Base-by-base conservation (phyloP, 2,329 filamentous ascomycete genomes). In the Diaporthe capsici region DNA sequence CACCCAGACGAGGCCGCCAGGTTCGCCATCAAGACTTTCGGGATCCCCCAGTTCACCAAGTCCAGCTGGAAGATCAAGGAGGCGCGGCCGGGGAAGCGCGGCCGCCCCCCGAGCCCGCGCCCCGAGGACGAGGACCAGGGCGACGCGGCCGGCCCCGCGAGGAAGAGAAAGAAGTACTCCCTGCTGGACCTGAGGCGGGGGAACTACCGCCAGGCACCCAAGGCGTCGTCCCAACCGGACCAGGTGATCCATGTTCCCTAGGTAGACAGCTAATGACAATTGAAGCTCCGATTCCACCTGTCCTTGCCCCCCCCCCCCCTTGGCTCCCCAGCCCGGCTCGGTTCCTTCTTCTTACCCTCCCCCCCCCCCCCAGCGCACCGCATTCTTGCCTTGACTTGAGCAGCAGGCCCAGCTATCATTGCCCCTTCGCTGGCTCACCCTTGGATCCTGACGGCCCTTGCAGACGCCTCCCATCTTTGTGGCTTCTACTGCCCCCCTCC, bases 41-140 rank as follows among this genome's bases (percentile, higher is more conserved):
- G 58, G 6, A 61, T 61, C 58, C 58, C 58, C 37, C 58, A 61
- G 37, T 61, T 61, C 58, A 61, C 58, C n/a, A 61, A 20, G 58
- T 37, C 37, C 3, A 44, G 15, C 58, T 61, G 58, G 58, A 8
- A 61, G n/a, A 17, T 28, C 12, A 44, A 3, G 25, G 53, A 13
- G n/a, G 28, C 25, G 28, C 25, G 28, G 34, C 34, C 34, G 34
- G 34, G 34, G 34, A 60, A 17, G 57, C 34, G 34, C 34, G 20
- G 31, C 20, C 57, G 17, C 31, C 31, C 31, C 22, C n/a, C 51
- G 4, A 55, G 25, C 4, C 34, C 10, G 20, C 10, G 51, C 31
- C 15, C 25, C n/a, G 49, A 22, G 2, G 22, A 8, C 49, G 49
- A 7, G 8, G 22, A 3, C 10, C 34, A 10, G 22, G 57, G 15